Conservation (phyloP, 2,329 filamentous ascomycete species). For the Aspergillus sp. region DNA sequence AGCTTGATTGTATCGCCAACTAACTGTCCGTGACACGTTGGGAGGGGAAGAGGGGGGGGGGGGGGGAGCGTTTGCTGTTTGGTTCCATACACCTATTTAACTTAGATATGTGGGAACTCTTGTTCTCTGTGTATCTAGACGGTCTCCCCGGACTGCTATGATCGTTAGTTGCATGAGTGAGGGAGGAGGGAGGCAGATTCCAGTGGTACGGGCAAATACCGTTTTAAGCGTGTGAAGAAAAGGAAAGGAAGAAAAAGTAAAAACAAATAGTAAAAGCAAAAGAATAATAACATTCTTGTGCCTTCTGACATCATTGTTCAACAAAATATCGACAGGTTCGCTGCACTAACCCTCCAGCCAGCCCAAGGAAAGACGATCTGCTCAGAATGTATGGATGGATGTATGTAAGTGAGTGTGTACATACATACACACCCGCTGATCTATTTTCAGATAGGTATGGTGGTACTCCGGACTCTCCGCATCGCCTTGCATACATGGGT, state of each 20-base stretch:
- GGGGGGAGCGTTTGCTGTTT: too few species aligned
- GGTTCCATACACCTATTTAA: too few species aligned
- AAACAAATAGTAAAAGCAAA: neutral
- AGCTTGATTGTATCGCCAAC: constrained; percentile 6
- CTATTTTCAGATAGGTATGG: neutral
- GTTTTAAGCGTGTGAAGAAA: neutral
- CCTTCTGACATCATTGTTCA: neutral
- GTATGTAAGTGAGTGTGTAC: neutral
- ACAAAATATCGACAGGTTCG: neutral
- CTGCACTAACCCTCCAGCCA: too few species aligned
- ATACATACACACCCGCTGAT: neutral
- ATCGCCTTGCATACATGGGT: constrained; percentile 2
- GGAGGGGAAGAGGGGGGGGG: too few species aligned
- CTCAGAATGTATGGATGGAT: neutral
- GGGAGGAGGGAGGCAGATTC: neutral
- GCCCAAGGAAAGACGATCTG: neutral
- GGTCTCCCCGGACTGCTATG: too few species aligned
- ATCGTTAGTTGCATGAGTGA: too few species aligned
- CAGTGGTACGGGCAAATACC: neutral
- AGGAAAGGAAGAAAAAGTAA: neutral
- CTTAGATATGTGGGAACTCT: too few species aligned
- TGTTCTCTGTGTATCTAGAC: too few species aligned
- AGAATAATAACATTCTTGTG: neutral
- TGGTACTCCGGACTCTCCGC: constrained; percentile 5
- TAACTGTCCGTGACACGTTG: too few species aligned